phyloP scores from a whole-genome alignment of 2,329 filamentous ascomycete species.

The Pseudogymnoascus sp. region DNA sequence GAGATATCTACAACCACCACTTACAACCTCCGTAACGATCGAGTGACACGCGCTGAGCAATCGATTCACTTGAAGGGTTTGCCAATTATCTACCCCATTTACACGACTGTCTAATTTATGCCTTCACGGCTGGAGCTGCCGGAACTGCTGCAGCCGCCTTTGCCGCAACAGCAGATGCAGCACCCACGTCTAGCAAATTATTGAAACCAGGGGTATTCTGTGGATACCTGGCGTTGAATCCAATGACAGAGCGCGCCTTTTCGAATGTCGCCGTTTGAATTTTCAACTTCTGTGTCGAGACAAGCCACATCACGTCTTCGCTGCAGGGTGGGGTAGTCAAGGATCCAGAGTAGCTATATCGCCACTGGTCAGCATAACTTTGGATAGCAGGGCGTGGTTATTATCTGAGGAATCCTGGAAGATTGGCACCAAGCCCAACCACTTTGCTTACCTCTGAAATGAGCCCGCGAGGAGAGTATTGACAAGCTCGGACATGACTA shows the following conservation, averaged over 20 bases:
- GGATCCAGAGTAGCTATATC: conserved; percentile 45
- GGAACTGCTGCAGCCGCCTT: background rate
- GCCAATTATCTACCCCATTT: background rate
- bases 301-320: conserved; percentile 47
- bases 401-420: background rate
- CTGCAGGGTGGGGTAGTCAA: conserved; percentile 56
- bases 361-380: conserved; percentile 14
- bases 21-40: background rate
- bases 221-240: conserved; percentile 47
- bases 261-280: conserved; percentile 43
- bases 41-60: background rate
- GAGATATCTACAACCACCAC: background rate
- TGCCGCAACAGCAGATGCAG: background rate
- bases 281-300: conserved; percentile 40
- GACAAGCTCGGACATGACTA: conserved; percentile 38
- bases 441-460: conserved; percentile 14
- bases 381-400: background rate
- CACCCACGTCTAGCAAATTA: conserved; percentile 34
- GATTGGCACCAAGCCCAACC: background rate
- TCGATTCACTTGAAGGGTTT: background rate
- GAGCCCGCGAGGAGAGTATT: conserved; percentile 22
- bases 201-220: conserved; percentile 40
- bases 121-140: background rate
- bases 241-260: conserved; percentile 43
- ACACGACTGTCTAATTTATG: background rate